Conservation (phyloP, 768 basidiomycete species). For the Serendipita sp. region DNA sequence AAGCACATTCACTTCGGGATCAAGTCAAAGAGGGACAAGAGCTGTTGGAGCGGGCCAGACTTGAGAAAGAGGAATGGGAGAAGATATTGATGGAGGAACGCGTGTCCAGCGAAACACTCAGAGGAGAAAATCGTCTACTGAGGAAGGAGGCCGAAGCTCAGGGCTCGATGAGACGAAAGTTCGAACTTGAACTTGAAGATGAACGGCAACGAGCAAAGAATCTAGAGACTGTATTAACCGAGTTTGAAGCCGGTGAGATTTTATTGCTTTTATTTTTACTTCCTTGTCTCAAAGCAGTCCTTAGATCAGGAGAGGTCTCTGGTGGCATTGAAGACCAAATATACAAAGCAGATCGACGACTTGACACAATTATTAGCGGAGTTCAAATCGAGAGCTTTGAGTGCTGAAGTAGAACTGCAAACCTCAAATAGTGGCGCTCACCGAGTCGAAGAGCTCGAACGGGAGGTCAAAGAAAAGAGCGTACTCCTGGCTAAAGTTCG, state of each 20-base stretch:
- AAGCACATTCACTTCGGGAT: conserved; percentile 23
- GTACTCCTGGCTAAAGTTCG: conserved; percentile 87
- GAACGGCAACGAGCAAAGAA: conserved; percentile 67
- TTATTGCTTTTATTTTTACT: background rate
- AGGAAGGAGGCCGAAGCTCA: conserved; percentile 37
- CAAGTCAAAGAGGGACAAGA: conserved; percentile 40
- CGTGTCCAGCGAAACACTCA: conserved; percentile 37
- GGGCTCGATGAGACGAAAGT: conserved; percentile 43
- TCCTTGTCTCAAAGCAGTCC: background rate
- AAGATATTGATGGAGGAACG: conserved; percentile 46
- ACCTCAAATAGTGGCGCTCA: conserved; percentile 52
- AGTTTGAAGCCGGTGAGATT: conserved; percentile 78
- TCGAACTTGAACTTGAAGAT: conserved; percentile 47
- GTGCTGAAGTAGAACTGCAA: conserved; percentile 74
- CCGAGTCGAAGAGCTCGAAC: conserved; percentile 58
- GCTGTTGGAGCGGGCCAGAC: conserved; percentile 74
- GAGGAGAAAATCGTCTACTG: background rate
- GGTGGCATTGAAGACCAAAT: conserved; percentile 28
- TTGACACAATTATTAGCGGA: conserved; percentile 70
- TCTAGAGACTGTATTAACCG: conserved; percentile 81
- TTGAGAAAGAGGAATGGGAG: conserved; percentile 70
- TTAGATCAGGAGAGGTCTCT: conserved; percentile 38
- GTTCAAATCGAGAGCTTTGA: conserved; percentile 73
- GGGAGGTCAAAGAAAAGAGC: conserved; percentile 90
- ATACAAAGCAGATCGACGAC: conserved; percentile 55